These are phyloP conservation scores for Coniella lustricola DNA, from an alignment of 2,329 filamentous ascomycete genomes.

Conservation along the genomic window DNA sequence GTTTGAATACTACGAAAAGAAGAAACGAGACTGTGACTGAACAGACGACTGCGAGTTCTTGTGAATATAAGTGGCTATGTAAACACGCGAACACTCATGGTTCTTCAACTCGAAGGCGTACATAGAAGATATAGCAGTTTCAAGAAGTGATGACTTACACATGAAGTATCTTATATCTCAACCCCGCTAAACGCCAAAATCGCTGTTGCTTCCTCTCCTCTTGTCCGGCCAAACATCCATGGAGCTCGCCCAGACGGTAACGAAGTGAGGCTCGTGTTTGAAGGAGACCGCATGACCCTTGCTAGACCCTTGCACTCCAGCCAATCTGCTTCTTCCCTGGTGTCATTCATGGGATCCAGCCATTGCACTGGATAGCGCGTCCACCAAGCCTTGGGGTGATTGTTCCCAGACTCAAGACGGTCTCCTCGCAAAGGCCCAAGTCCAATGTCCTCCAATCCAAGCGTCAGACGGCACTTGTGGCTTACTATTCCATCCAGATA, in stretches of 20 bases:
- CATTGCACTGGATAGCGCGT: too few species aligned
- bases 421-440: background rate
- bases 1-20: constrained; percentile 26
- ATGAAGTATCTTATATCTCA: too few species aligned
- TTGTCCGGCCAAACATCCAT: constrained; percentile 7
- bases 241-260: background rate
- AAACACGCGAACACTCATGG: too few species aligned
- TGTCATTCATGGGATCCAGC: background rate
- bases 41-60: constrained; percentile 20
- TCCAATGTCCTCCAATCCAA: background rate
- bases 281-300: background rate
- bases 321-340: background rate
- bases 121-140: too few species aligned
- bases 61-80: constrained; percentile 10
- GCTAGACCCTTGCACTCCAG: background rate
- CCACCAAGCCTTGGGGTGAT: background rate
- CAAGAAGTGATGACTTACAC: constrained; percentile 2
- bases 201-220: background rate
- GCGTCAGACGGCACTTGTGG: too few species aligned
- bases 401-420: too few species aligned
- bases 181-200: background rate
- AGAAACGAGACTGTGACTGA: too few species aligned
- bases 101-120: too few species aligned
- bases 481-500: background rate
- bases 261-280: background rate